phyloP scores from a whole-genome alignment of 306 rosid species.

The Quillaja saponaria region DNA sequence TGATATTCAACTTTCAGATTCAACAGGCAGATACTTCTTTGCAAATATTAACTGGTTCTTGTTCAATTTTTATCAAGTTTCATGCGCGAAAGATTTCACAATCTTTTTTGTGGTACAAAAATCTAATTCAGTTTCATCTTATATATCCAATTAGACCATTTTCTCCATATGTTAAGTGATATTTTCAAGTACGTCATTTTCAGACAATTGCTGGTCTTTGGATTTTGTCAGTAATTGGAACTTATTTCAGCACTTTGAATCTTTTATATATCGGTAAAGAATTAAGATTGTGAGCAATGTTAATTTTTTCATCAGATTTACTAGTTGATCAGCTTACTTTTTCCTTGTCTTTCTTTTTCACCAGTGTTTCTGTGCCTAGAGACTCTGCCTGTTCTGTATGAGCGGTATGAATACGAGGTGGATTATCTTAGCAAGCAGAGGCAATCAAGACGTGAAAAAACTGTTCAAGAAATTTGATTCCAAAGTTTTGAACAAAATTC shows the following conservation, averaged over 20 bases:
- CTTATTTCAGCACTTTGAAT: slow-evolving; percentile 40
- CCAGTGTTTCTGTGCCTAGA: slow-evolving; percentile 46
- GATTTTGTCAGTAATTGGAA: slow-evolving; percentile 57
- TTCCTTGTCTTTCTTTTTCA: not conserved
- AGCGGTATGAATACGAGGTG: slow-evolving; percentile 57
- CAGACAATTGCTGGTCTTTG: slow-evolving; percentile 57
- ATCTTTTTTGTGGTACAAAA: slow-evolving; percentile 52
- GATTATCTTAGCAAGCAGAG: slow-evolving; percentile 48
- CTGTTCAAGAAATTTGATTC: slow-evolving; percentile 46
- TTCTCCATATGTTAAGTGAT: slow-evolving; percentile 20
- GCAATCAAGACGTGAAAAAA: slow-evolving; percentile 47
- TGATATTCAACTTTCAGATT: slow-evolving; percentile 45
- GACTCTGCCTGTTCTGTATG: slow-evolving; percentile 53
- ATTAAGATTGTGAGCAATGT: not conserved
- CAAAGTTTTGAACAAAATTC: slow-evolving; percentile 57
- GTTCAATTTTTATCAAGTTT: slow-evolving; percentile 44
- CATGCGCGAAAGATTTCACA: slow-evolving; percentile 54
- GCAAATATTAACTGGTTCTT: slow-evolving; percentile 40
- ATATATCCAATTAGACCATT: not conserved
- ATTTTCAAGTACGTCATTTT: slow-evolving; percentile 16
- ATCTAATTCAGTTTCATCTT: slow-evolving; percentile 4
- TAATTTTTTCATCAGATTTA: not conserved
- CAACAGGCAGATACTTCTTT: slow-evolving; percentile 33
- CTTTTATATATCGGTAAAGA: slow-evolving; percentile 52
- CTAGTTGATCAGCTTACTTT: no score